These are phyloP conservation scores for Nicotiana tomentosiformis DNA, from an alignment of 257 asterid genomes.

Conservation along the genomic window DNA sequence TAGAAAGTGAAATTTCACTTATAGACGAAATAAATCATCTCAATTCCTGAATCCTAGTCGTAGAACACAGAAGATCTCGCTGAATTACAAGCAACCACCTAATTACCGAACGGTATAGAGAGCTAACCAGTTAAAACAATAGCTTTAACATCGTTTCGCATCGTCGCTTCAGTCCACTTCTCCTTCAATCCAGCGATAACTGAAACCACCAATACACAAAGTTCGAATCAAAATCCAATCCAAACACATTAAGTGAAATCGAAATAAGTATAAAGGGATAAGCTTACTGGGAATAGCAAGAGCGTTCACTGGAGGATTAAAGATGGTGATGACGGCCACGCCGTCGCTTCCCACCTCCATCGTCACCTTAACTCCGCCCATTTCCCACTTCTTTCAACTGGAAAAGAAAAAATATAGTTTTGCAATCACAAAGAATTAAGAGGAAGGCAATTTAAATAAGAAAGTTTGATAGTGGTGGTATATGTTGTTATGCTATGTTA, in stretches of 20 bases:
- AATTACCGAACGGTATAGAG: not conserved
- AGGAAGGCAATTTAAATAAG: not conserved
- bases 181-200: constrained; percentile 70
- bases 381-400: constrained; percentile 7
- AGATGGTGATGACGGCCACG: constrained; percentile 75
- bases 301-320: constrained; percentile 88
- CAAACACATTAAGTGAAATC: not conserved
- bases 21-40: not conserved
- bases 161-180: constrained; percentile 56
- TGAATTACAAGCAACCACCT: not conserved
- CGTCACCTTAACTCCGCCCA: constrained; percentile 47
- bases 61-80: not conserved
- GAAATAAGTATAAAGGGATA: not conserved
- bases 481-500: not conserved
- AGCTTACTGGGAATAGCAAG: constrained; percentile 62
- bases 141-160: constrained; percentile 81
- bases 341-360: constrained; percentile 94
- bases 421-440: not conserved
- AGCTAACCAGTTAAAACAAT: constrained; percentile 64
- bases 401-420: not conserved
- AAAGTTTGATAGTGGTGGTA: not conserved
- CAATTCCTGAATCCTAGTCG: not conserved
- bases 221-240: not conserved
- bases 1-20: constrained; percentile 5
- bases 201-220: constrained; percentile 14